These are phyloP conservation scores for Trichoderma orchidacearum DNA, from an alignment of 495 filamentous ascomycete species.

Conservation along the genomic window DNA sequence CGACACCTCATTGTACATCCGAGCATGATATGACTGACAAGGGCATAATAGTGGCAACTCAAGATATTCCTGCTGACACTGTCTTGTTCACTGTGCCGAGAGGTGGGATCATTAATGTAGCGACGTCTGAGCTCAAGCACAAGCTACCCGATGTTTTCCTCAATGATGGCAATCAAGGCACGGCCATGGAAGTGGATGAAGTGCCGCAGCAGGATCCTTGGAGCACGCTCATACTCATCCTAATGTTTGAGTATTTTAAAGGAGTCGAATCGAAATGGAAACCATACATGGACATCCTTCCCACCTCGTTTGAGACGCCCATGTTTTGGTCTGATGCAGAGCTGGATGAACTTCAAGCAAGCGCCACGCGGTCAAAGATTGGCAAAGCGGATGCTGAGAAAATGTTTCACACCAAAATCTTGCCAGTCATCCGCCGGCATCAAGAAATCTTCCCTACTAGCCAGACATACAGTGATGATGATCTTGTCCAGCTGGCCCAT, in stretches of 20 bases:
- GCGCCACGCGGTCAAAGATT: slow-evolving; percentile 63
- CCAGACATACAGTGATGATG: slow-evolving; percentile 24
- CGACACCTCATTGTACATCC: too few relatives aligned
- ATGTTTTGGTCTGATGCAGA: slow-evolving; percentile 80
- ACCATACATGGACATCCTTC: slow-evolving; percentile 72
- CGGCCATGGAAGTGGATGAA: slow-evolving; percentile 12
- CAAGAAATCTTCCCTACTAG: slow-evolving; percentile 30
- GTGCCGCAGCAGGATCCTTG: slow-evolving; percentile 23
- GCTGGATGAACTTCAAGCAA: slow-evolving; percentile 60
- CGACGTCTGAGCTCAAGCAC: slow-evolving; percentile 22
- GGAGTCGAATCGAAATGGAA: slow-evolving; percentile 55
- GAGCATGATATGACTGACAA: background rate
- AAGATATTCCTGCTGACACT: slow-evolving; percentile 28
- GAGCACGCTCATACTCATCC: slow-evolving; percentile 53
- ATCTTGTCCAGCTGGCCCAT: slow-evolving; percentile 51
- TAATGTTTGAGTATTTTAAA: slow-evolving; percentile 63
- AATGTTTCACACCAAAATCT: slow-evolving; percentile 47
- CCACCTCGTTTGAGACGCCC: slow-evolving; percentile 64
- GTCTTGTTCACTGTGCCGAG: slow-evolving; percentile 35
- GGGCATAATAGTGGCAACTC: slow-evolving; percentile 20
- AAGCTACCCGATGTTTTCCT: slow-evolving; percentile 24
- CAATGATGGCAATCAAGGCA: slow-evolving; percentile 13
- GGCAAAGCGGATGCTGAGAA: slow-evolving; percentile 59
- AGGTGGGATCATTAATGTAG: slow-evolving; percentile 23
- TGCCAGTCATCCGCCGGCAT: slow-evolving; percentile 38